Base-by-base conservation (phyloP, 2,329 filamentous ascomycete species). In the Fusarium denticulatum region DNA sequence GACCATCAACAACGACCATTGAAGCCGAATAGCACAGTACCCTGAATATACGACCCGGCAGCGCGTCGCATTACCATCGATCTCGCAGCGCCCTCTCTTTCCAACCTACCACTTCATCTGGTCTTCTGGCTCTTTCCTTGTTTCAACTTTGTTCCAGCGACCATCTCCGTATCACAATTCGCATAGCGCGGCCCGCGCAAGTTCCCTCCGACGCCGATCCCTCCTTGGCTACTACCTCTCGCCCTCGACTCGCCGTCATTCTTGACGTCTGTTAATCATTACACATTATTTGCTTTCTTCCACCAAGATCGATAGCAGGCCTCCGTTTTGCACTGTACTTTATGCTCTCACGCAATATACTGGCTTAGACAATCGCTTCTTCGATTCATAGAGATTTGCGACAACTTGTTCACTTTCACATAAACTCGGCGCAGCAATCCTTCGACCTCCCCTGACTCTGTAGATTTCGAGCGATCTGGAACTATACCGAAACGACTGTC, bases 61-160 rank as follows among this genome's bases (percentile, higher is more conserved):
- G 46, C 40, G 53, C 71, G 58, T 57, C 52, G 60, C 59, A 39
- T 49, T 43, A 39, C 59, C 40, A 40, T 55, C 60, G 59, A 74
- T 64, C 28, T 34, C 58, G 37, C 59, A 57, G 65, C 50, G 57
- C 52, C 52, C 26, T 57, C 55, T 52, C 60, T 52, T 62, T 55
- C 47, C n/a, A 26, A 36, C 46, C 47, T 30, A 42, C 46, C n/a
- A 67, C 61, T 67, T 46, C 39, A 52, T 58, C 46, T 70, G 66
- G 57, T 47, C 62, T 39, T 52, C 50, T 63, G 49, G 60, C 60
- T 50, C 39, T 66, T 57, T 74, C 50, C 67, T 67, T 70, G 73
- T 76, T 76, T 74, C 73, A 74, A 74, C 67, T 59, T 50, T 53
- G 70, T 71, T 66, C 73, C 71, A 66, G 65, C 67, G 53, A 73